phyloP scores from a whole-genome alignment of 2,329 filamentous ascomycete genomes.

The Botrytis byssoidea region DNA sequence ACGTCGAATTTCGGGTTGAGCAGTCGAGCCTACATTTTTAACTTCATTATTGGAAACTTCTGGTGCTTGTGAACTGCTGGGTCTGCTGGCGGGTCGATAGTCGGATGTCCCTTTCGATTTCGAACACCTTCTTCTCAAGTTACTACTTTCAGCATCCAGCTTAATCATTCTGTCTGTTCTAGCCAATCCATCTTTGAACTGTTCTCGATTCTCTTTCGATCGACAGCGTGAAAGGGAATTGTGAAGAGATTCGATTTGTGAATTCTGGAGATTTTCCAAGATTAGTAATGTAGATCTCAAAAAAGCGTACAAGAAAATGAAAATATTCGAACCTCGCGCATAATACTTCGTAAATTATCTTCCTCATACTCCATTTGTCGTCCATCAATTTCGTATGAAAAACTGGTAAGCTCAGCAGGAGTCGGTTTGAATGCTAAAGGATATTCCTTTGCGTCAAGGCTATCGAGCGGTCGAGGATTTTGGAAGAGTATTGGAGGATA shows the following conservation, averaged over 20 bases:
- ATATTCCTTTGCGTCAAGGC: constrained; percentile 84
- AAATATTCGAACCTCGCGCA: constrained; percentile 21
- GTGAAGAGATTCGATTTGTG: neutral
- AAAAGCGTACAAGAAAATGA: neutral
- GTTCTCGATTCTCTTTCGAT: constrained; percentile 3
- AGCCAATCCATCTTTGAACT: neutral
- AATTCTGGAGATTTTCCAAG: neutral
- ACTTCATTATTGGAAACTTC: constrained; percentile 14
- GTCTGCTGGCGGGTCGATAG: neutral
- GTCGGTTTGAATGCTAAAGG: constrained; percentile 82
- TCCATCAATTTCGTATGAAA: constrained; percentile 70
- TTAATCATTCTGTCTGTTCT: constrained; percentile 4
- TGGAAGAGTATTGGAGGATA: constrained; percentile 83
- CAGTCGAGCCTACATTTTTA: constrained; percentile 20
- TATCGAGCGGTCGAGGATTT: constrained; percentile 55
- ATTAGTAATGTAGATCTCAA: constrained; percentile 1
- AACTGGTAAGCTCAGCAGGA: constrained; percentile 72
- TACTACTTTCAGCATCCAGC: neutral
- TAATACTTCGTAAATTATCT: constrained; percentile 12
- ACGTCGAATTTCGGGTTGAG: constrained; percentile 21
- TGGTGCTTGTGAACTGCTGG: neutral
- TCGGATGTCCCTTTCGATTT: neutral
- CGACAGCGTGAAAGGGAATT: neutral
- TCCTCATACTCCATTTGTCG: constrained; percentile 35
- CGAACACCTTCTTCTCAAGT: constrained; percentile 5